Base-by-base conservation (phyloP, 805 yeast genomes). In the Suhomyces faveliae region DNA sequence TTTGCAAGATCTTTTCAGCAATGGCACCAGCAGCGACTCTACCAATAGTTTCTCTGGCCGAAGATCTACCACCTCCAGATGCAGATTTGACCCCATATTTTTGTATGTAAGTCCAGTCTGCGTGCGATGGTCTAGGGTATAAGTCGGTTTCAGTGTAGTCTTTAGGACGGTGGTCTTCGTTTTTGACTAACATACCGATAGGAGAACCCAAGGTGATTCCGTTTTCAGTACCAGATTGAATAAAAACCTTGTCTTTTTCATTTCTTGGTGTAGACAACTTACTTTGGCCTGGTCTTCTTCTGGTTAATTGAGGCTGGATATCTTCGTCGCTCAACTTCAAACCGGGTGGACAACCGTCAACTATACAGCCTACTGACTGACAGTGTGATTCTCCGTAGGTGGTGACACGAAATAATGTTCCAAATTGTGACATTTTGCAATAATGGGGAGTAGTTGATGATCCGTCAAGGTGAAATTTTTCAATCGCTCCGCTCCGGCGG, bases 351-450 rank as follows among this genome's bases (percentile, higher is more conserved):
- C 90, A 94, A 50, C 99, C 99, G 58, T 94, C 99, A 35, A 94
- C 97, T 52, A 94, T 94, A 71, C 98, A 94, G 25, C 99, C 99
- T 37, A 94, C 99, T 8, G 96, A 88, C 61, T 83, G 87, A 74
- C 99, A 94, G 74, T 94, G 99, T 7, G 97, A 89, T 67, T 94
- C 99, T 56, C 99, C 99, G 76, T 90, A 92, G 24, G 99, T 92
- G 53, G 98, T 92, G 56, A 92, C 98, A 48, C 67, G 66, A 59
- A 73, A 73, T 46, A 70, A 51, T 20, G 60, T 64, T 40, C 78
- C 78, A 53, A 71, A 73, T 17, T 71, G 49, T 41, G 78, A 73
- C 78, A 73, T 73, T 44, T 6, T 52, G 40, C n/a, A n/a, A 37
- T 37, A 15, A 37, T 12, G 39, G 27, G 12, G 12, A n/a, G 12